phyloP scores from a whole-genome alignment of 1,284 basidiomycete species.

The Anthracocystis panici-leucophaei region DNA sequence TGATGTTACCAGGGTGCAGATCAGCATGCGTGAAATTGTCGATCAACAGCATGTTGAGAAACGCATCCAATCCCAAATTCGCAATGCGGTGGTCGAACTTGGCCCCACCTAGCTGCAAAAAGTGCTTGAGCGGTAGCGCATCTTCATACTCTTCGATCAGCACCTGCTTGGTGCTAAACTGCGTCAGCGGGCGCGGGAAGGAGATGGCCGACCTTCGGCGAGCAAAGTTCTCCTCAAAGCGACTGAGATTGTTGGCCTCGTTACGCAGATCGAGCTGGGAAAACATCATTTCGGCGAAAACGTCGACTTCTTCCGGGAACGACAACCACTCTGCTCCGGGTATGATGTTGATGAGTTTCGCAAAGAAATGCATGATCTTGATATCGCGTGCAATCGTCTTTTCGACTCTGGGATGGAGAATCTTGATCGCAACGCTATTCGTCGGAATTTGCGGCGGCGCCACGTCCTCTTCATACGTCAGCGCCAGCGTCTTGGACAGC shows the following conservation, averaged over 20 bases:
- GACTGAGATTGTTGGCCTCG: constrained; percentile 87
- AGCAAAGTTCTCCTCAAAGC: constrained; percentile 88
- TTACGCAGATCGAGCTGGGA: constrained; percentile 90
- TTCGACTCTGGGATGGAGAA: constrained; percentile 82
- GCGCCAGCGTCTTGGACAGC: constrained; percentile 54
- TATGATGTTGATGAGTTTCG: constrained; percentile 80
- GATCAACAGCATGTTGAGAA: constrained; percentile 95
- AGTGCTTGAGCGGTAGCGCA: constrained; percentile 88
- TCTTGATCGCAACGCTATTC: constrained; percentile 87
- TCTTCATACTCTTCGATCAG: constrained; percentile 94
- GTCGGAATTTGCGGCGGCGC: constrained; percentile 60
- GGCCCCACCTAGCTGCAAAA: constrained; percentile 84
- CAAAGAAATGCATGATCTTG: constrained; percentile 94
- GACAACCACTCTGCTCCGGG: constrained; percentile 98
- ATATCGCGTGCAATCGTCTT: constrained; percentile 89
- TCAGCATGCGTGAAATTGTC: constrained; percentile 98
- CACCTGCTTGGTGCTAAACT: constrained; percentile 83
- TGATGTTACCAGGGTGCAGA: constrained; percentile 90
- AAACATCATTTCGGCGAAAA: constrained; percentile 98
- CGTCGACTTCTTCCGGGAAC: constrained; percentile 91
- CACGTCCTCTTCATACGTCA: constrained; percentile 59
- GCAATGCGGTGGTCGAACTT: constrained; percentile 91
- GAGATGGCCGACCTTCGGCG: constrained; percentile 80
- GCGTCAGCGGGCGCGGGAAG: constrained; percentile 87
- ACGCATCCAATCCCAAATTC: constrained; percentile 92